phyloP scores from a whole-genome alignment of 2,329 filamentous ascomycete genomes.

The Aspergillus fructus region DNA sequence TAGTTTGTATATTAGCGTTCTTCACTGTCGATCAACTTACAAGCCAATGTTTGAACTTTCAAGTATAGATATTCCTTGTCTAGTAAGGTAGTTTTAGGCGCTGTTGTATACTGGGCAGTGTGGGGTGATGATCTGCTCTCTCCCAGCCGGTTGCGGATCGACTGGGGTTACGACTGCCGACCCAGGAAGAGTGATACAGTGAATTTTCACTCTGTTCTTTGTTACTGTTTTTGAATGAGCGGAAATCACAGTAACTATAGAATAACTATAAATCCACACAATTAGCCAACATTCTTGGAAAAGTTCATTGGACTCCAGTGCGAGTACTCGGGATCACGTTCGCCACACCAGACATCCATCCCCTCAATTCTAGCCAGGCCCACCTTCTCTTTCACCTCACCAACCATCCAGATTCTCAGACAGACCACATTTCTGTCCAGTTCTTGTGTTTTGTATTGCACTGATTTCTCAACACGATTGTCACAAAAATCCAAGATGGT shows the following conservation, averaged over 20 bases:
- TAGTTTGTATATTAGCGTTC: conserved; percentile 11
- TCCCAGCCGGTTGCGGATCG: neutral
- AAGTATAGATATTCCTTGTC: too few relatives aligned
- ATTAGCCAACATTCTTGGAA: neutral
- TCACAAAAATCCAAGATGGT: conserved; percentile 31
- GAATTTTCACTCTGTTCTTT: too few relatives aligned
- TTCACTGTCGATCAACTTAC: neutral
- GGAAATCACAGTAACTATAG: neutral
- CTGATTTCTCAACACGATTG: neutral
- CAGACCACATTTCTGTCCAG: neutral
- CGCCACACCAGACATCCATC: conserved; percentile 17
- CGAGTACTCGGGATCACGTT: conserved; percentile 20
- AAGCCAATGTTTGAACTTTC: neutral
- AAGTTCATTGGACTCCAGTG: too few relatives aligned
- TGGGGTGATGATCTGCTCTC: too few relatives aligned
- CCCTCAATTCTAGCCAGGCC: conserved; percentile 10
- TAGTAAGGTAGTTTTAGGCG: too few relatives aligned
- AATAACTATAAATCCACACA: neutral
- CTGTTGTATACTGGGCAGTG: too few relatives aligned
- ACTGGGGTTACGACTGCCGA: too few relatives aligned
- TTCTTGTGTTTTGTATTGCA: neutral
- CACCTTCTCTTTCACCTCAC: neutral
- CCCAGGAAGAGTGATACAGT: too few relatives aligned
- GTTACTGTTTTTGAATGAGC: too few relatives aligned
- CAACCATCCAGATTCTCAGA: neutral